These are phyloP conservation scores for Talaromyces islandicus DNA, from an alignment of 2,329 filamentous ascomycete species.

Conservation along the genomic window DNA sequence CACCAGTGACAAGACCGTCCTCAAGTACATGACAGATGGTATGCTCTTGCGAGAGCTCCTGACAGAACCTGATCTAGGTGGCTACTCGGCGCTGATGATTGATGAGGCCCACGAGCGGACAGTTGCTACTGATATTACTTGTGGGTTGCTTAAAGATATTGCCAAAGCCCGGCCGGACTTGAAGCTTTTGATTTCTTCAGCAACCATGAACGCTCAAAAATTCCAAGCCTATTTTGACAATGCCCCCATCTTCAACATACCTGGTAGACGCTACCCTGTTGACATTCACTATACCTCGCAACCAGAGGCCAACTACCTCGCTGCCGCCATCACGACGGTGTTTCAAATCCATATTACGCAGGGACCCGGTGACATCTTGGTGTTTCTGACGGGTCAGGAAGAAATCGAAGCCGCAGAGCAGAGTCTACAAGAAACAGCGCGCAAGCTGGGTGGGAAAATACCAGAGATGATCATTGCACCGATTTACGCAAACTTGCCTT, in stretches of 20 bases:
- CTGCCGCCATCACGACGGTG: constrained; percentile 83
- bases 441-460: constrained; percentile 77
- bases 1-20: constrained; percentile 80
- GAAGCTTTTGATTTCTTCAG: constrained; percentile 86
- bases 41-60: constrained; percentile 88
- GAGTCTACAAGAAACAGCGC: constrained; percentile 76
- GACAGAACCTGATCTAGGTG: constrained; percentile 75
- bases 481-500: constrained; percentile 89
- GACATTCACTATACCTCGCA: constrained; percentile 86
- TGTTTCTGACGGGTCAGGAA: constrained; percentile 93
- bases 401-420: constrained; percentile 87
- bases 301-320: constrained; percentile 89
- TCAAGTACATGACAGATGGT: constrained; percentile 97
- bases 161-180: constrained; percentile 75
- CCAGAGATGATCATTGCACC: constrained; percentile 86
- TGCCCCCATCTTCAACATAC: constrained; percentile 90
- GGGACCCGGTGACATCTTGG: constrained; percentile 78
- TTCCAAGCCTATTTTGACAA: constrained; percentile 90
- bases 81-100: constrained; percentile 87
- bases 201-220: constrained; percentile 89
- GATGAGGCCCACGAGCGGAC: constrained; percentile 97
- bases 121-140: constrained; percentile 81
- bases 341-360: constrained; percentile 93
- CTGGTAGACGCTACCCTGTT: constrained; percentile 80
- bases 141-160: constrained; percentile 84